These are phyloP conservation scores for Polyporus arcularius DNA, from an alignment of 768 basidiomycete genomes.

Conservation along the genomic window DNA sequence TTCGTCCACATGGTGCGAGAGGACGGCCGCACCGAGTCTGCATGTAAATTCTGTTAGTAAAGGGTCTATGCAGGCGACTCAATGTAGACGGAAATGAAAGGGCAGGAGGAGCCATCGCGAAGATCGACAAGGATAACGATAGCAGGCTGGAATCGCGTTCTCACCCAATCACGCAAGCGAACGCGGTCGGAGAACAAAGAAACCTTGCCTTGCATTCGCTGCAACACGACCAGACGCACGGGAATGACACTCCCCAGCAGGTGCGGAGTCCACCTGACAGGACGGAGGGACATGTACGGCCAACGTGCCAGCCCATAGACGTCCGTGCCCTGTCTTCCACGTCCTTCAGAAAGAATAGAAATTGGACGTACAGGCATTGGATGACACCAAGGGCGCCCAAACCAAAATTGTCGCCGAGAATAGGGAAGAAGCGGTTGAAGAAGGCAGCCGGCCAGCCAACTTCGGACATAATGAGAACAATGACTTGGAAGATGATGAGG, in stretches of 20 bases:
- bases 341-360: background rate
- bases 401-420: constrained; percentile 82
- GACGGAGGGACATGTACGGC: background rate
- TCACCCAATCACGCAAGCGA: too few relatives aligned
- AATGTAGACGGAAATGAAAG: background rate
- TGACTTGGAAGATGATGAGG: constrained; percentile 82
- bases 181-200: too few relatives aligned
- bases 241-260: too few relatives aligned
- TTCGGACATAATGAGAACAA: constrained; percentile 83
- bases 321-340: background rate
- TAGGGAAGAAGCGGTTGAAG: constrained; percentile 85
- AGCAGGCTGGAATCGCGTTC: too few relatives aligned
- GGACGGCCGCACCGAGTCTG: constrained; percentile 56
- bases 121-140: too few relatives aligned
- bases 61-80: background rate
- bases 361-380: constrained; percentile 57
- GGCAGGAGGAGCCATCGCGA: background rate
- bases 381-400: constrained; percentile 86
- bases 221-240: too few relatives aligned
- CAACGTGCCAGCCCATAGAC: background rate
- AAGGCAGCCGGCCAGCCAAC: constrained; percentile 76
- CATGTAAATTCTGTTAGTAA: background rate
- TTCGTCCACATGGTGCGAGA: constrained; percentile 69
- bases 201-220: too few relatives aligned
- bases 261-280: too few relatives aligned